Evolutionary conservation across 768 basidiomycete species (phyloP).

Genomic region (Mycena maculata): DNA sequence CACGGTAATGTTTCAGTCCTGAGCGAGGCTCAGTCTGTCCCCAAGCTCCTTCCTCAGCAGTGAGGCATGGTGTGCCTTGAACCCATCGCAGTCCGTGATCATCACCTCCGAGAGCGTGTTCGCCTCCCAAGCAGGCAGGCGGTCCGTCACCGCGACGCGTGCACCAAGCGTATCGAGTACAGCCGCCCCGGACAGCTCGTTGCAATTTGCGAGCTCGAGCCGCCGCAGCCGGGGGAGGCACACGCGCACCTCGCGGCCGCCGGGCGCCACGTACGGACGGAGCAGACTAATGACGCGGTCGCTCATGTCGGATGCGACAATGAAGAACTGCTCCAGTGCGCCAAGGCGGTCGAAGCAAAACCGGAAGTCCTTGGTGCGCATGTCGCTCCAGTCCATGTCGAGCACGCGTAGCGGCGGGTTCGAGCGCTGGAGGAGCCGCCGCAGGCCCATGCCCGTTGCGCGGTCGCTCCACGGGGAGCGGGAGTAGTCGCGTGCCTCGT

Average conservation of each 20-base stretch:
- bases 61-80: slow-evolving; percentile 22
- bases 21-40: neutral
- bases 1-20: neutral
- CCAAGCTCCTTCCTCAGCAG: slow-evolving; percentile 23
- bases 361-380: slow-evolving; percentile 84
- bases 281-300: slow-evolving; percentile 74
- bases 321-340: slow-evolving; percentile 71
- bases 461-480: slow-evolving; percentile 82
- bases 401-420: slow-evolving; percentile 72
- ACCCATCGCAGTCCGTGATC: slow-evolving; percentile 54
- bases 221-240: slow-evolving; percentile 66
- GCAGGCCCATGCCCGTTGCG: slow-evolving; percentile 84
- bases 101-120: slow-evolving; percentile 47
- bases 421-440: slow-evolving; percentile 69
- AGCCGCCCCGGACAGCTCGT: slow-evolving; percentile 68
- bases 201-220: slow-evolving; percentile 71
- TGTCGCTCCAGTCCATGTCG: slow-evolving; percentile 85
- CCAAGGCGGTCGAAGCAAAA: slow-evolving; percentile 71
- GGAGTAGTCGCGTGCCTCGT: slow-evolving; percentile 79
- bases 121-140: slow-evolving; percentile 39
- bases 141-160: slow-evolving; percentile 58
- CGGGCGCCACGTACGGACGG: slow-evolving; percentile 49
- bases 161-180: slow-evolving; percentile 63
- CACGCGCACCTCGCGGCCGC: slow-evolving; percentile 44
- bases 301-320: slow-evolving; percentile 86